Evolutionary conservation across 129 eudicot species (phyloP).

Genomic region (Scalesia atractyloides): DNA sequence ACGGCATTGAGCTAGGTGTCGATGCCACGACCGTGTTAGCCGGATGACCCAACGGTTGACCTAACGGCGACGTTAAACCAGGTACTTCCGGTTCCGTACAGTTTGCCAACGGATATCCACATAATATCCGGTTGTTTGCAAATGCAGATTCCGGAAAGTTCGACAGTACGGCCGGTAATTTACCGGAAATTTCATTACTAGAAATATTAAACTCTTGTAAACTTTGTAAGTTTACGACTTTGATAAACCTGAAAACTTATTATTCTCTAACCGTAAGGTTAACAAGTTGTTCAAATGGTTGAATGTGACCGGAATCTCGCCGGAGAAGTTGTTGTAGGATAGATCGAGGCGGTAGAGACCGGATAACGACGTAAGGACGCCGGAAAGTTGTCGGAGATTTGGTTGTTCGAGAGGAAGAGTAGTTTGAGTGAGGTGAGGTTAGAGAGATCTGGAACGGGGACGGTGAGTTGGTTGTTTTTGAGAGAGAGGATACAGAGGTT

Average conservation of each 20-base stretch:
- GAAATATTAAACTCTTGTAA: slow-evolving; percentile 68
- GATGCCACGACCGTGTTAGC: slow-evolving; percentile 41
- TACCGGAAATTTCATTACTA: slow-evolving; percentile 54
- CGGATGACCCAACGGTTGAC: slow-evolving; percentile 34
- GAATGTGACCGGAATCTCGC: slow-evolving; percentile 46
- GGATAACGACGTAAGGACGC: slow-evolving; percentile 38
- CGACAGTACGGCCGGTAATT: slow-evolving; percentile 56
- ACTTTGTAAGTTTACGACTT: slow-evolving; percentile 30
- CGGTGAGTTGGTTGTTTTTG: slow-evolving; percentile 56
- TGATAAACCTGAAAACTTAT: slow-evolving; percentile 52
- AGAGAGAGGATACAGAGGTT: slow-evolving; percentile 75
- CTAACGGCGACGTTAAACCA: slow-evolving; percentile 44
- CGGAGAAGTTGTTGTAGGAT: slow-evolving; percentile 64
- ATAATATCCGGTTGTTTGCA: slow-evolving; percentile 41
- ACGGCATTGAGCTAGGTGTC: slow-evolving; percentile 49
- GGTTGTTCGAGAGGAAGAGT: slow-evolving; percentile 61
- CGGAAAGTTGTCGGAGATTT: slow-evolving; percentile 64
- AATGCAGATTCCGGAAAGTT: slow-evolving; percentile 65
- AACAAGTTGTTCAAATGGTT: slow-evolving; percentile 53
- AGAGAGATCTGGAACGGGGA: slow-evolving; percentile 71
- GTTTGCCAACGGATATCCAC: slow-evolving; percentile 64
- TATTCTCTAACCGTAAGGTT: slow-evolving; percentile 60
- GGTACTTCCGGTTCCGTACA: slow-evolving; percentile 39
- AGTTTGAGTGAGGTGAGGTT: slow-evolving; percentile 46
- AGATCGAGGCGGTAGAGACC: slow-evolving; percentile 63